phyloP scores from a whole-genome alignment of 768 basidiomycete genomes.

The Tulasnella sp. region DNA sequence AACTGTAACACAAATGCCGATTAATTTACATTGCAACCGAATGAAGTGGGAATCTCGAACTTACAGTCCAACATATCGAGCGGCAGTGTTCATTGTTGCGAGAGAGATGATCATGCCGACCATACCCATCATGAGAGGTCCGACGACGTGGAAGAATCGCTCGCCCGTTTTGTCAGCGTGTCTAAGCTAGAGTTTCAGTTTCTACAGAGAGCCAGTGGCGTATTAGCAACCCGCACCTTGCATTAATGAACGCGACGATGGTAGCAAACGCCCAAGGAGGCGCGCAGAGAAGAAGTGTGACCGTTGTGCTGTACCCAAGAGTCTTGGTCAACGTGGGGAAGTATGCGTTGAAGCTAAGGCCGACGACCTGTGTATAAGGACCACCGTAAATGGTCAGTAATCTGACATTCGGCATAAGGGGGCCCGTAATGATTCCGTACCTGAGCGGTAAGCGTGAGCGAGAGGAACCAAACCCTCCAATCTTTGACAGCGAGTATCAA shows the following conservation, averaged over 20 bases:
- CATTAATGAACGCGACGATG: slow-evolving; percentile 40
- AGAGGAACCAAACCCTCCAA: slow-evolving; percentile 71
- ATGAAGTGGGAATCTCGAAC: not conserved
- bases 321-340: slow-evolving; percentile 49
- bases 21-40: not conserved
- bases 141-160: slow-evolving; percentile 55
- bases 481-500: slow-evolving; percentile 54
- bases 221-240: slow-evolving; percentile 27
- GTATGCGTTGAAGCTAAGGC: slow-evolving; percentile 53
- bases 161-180: slow-evolving; percentile 65
- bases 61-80: slow-evolving; percentile 53
- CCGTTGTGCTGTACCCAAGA: slow-evolving; percentile 53
- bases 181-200: slow-evolving; percentile 15
- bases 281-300: slow-evolving; percentile 63
- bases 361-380: not conserved
- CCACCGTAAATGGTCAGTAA: not conserved
- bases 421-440: slow-evolving; percentile 57
- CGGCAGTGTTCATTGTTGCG: slow-evolving; percentile 48
- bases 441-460: slow-evolving; percentile 47
- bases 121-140: slow-evolving; percentile 47
- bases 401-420: not conserved
- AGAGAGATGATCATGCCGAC: slow-evolving; percentile 59
- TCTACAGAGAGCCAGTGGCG: not conserved
- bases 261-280: slow-evolving; percentile 66
- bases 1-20: slow-evolving; percentile 35